phyloP scores from a whole-genome alignment of 345 rosid genomes.

The Pistacia integerrima region DNA sequence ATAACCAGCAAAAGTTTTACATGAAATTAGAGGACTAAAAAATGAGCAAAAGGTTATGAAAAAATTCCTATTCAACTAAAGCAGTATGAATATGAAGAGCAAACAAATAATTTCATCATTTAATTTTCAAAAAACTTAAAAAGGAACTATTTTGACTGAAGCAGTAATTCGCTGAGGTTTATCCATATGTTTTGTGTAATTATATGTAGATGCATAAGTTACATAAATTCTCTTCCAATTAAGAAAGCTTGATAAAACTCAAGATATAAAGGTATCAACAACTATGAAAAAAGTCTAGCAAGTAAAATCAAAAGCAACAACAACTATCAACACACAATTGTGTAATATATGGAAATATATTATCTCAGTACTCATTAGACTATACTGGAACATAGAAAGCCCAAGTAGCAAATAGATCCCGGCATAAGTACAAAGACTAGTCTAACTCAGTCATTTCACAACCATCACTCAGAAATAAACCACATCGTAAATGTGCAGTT shows the following conservation, averaged over 20 bases:
- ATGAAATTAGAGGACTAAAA: background rate
- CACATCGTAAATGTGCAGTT: slow-evolving; percentile 58
- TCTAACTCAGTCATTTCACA: slow-evolving; percentile 50
- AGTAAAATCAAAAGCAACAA: slow-evolving; percentile 8
- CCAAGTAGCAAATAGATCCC: slow-evolving; percentile 35
- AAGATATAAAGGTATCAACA: slow-evolving; percentile 9
- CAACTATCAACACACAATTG: background rate
- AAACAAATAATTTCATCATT: background rate
- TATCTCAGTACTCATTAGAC: slow-evolving; percentile 12
- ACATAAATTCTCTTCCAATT: background rate
- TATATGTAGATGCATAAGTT: background rate
- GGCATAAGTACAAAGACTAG: slow-evolving; percentile 44
- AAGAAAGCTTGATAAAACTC: background rate
- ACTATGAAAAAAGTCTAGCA: slow-evolving; percentile 18
- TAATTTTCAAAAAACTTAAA: background rate
- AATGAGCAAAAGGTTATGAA: background rate
- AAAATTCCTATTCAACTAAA: background rate
- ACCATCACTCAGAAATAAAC: slow-evolving; percentile 55
- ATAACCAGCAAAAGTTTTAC: background rate
- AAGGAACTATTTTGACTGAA: background rate
- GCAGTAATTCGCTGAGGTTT: background rate
- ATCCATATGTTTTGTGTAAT: background rate
- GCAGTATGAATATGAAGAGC: background rate
- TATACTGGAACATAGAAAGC: slow-evolving; percentile 32
- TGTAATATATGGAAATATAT: background rate